Evolutionary conservation across 2,329 filamentous ascomycete genomes (phyloP).

Genomic region (Sporothrix pallida): DNA sequence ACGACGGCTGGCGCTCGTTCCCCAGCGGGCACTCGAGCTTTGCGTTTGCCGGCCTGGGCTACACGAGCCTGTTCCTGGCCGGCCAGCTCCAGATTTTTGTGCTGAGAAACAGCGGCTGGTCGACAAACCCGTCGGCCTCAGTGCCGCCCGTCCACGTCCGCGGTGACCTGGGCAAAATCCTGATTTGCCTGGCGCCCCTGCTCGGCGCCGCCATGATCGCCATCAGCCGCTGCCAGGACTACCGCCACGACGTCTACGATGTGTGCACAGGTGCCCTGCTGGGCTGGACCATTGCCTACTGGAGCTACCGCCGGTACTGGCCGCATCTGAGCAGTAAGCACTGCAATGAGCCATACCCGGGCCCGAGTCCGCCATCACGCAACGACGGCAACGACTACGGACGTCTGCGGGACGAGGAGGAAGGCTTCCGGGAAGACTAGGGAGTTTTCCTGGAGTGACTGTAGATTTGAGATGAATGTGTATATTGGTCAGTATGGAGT

Average conservation of each 20-base stretch:
- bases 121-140: not conserved
- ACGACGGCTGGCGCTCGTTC: conserved; percentile 85
- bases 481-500: not conserved
- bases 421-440: conserved; percentile 50
- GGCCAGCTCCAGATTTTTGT: conserved; percentile 68
- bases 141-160: conserved; percentile 34
- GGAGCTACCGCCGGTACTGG: conserved; percentile 70
- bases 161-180: conserved; percentile 59
- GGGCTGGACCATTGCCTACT: conserved; percentile 66
- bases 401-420: conserved; percentile 61
- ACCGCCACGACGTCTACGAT: conserved; percentile 74
- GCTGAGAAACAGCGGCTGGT: conserved; percentile 25
- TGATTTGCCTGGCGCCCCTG: conserved; percentile 64
- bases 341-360: conserved; percentile 64
- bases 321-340: conserved; percentile 58
- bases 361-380: conserved; percentile 43
- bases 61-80: conserved; percentile 71
- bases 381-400: conserved; percentile 44
- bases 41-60: conserved; percentile 78
- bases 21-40: conserved; percentile 82
- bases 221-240: conserved; percentile 72
- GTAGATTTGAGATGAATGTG: not conserved
- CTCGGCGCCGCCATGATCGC: conserved; percentile 70
- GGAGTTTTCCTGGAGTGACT: not conserved
- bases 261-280: conserved; percentile 66